phyloP scores from a whole-genome alignment of 352 stramenopile genomes.

The Thraustotheca clavata region DNA sequence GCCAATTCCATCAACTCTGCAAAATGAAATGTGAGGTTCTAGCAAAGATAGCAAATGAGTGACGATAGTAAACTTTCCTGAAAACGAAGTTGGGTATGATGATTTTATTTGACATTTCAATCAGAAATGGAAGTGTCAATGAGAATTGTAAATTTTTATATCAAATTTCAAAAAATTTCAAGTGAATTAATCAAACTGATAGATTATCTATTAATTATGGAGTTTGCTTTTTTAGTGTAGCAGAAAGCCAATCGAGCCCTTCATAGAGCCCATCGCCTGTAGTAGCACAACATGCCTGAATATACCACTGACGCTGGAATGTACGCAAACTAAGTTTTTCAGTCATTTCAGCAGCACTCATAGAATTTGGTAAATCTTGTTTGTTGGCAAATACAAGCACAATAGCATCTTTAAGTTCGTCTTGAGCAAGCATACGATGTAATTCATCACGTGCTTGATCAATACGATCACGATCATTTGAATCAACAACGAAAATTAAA shows the following conservation, averaged over 20 bases:
- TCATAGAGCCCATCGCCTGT: constrained; percentile 36
- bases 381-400: constrained; percentile 45
- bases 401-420: constrained; percentile 25
- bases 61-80: too few species aligned
- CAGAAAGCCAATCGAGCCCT: constrained; percentile 34
- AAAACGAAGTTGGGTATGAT: background rate
- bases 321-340: constrained; percentile 24
- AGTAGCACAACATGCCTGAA: constrained; percentile 28
- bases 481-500: constrained; percentile 83
- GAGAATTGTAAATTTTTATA: background rate
- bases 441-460: constrained; percentile 38
- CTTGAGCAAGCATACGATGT: constrained; percentile 32
- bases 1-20: too few species aligned
- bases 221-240: constrained; percentile 20
- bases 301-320: constrained; percentile 25
- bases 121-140: background rate
- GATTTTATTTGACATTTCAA: background rate
- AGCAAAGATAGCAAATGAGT: too few species aligned
- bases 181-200: too few species aligned
- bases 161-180: background rate
- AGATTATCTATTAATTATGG: too few species aligned
- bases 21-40: too few species aligned
- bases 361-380: constrained; percentile 28
- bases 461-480: constrained; percentile 38
- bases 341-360: constrained; percentile 26